Base-by-base conservation (phyloP, 345 rosid species). In the Salix suchowensis region DNA sequence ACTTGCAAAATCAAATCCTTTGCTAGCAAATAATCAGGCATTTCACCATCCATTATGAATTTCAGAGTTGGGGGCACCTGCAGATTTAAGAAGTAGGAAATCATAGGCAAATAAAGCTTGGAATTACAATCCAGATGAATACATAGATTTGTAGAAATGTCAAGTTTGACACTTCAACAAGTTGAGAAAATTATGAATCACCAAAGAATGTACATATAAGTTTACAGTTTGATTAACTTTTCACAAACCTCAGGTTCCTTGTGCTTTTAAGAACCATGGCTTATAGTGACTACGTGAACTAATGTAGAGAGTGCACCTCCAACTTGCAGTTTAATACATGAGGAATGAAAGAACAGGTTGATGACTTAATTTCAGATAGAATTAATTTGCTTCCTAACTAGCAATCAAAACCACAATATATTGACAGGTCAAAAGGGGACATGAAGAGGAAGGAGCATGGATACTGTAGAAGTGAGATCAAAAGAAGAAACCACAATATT, bases 1-100 rank as follows among this genome's bases (percentile, higher is more conserved):
- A 93, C 99, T 80, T 96, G 99, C 85, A 96, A 84, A 83, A 96
- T 96, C 88, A 96, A 88, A 90, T 93, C 99, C 89, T 96, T 96
- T 1, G 97, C 98, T 71, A 92, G 92, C 72, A 96, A 83, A 85
- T 89, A 93, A 74, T 82, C 83, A 69, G 99, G 94, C 98, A 96
- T 91, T 89, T 96, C 98, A 80, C 98, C 99, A 83, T 96, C 99
- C 93, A 96, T 75, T 42, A 93, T 88, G 87, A 96, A 93, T 85
- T 97, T 92, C 83, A 96, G 73, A 69, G 99, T 96, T 50, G 90
- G 97, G 65, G 98, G 99, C 71, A 93, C 99, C 98, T 96, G 89
- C 74, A 72, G 65, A 65, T 80, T 69, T 15, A 16, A 42, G 80
- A 66, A 28, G 60, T 40, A 71, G 37, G 21, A 24, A 28, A 58